phyloP scores from a whole-genome alignment of 2,329 filamentous ascomycete species.

The Paraconiothyrium sp. region DNA sequence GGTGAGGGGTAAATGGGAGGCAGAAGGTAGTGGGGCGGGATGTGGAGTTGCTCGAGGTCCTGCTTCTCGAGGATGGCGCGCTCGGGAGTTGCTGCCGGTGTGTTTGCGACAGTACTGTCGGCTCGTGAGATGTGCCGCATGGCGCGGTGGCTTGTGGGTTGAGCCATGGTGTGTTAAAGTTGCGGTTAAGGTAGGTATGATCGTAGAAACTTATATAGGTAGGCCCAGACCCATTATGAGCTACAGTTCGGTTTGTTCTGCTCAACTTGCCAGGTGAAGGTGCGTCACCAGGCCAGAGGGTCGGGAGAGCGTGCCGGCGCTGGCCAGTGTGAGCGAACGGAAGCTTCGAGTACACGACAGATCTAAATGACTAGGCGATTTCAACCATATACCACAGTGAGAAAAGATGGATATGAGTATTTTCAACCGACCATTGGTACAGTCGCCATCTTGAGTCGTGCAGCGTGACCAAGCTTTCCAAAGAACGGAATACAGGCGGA shows the following conservation, averaged over 20 bases:
- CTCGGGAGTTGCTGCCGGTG: conserved; percentile 4
- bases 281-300: not conserved
- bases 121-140: no score
- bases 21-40: conserved; percentile 28
- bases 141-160: not conserved
- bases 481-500: no score
- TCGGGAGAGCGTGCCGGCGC: not conserved
- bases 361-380: not conserved
- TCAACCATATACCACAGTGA: not conserved
- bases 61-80: not conserved
- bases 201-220: not conserved
- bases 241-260: not conserved
- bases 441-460: no score
- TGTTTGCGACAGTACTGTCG: not conserved
- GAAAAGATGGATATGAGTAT: not conserved
- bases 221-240: not conserved
- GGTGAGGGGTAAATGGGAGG: conserved; percentile 34
- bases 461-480: no score
- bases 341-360: not conserved
- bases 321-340: not conserved
- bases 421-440: not conserved
- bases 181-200: not conserved
- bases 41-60: not conserved
- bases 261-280: not conserved
- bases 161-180: not conserved